Conservation (phyloP, 257 asterid species). For the Euphrasia confusa region DNA sequence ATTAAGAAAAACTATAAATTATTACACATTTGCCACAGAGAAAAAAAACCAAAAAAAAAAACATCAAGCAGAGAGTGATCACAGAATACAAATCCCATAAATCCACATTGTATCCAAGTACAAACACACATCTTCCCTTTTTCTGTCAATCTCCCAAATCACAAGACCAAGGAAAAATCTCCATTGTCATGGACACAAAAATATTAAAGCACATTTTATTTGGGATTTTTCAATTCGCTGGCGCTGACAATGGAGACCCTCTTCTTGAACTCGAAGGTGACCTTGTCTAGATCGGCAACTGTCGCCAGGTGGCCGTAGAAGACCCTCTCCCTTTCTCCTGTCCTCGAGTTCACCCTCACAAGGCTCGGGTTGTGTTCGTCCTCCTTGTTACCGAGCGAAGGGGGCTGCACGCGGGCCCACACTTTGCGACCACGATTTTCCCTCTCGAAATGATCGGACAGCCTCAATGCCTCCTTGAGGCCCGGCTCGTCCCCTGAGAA, state of each 20-base stretch:
- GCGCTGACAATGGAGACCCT: slow-evolving; percentile 59
- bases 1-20: no score
- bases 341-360: slow-evolving; percentile 48
- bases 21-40: no score
- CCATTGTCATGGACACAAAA: no score
- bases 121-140: no score
- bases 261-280: slow-evolving; percentile 73
- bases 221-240: slow-evolving; percentile 39
- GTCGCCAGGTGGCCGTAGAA: slow-evolving; percentile 80
- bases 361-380: slow-evolving; percentile 77
- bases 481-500: slow-evolving; percentile 67
- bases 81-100: no score
- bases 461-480: slow-evolving; percentile 61
- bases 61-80: no score
- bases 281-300: slow-evolving; percentile 69
- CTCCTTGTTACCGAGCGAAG: slow-evolving; percentile 43
- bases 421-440: slow-evolving; percentile 55
- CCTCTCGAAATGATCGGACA: slow-evolving; percentile 63
- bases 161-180: no score
- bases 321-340: slow-evolving; percentile 61
- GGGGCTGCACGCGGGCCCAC: slow-evolving; percentile 66
- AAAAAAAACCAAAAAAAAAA: no score
- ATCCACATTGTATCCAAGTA: no score
- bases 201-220: slow-evolving; percentile 19
- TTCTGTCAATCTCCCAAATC: no score